phyloP scores from a whole-genome alignment of 805 yeast genomes.

The Torulaspora delbrueckii region DNA sequence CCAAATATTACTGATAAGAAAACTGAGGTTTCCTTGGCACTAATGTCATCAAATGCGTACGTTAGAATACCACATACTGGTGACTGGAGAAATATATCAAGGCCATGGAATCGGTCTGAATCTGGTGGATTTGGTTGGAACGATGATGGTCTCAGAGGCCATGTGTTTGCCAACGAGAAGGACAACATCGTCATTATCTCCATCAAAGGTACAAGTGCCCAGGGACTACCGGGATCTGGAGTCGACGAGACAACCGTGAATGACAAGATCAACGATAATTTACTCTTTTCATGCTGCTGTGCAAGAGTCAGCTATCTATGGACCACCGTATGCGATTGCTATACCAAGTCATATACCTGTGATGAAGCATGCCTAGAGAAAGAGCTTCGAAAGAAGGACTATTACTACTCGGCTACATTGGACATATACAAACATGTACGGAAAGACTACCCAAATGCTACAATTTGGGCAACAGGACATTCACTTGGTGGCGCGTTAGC shows the following conservation, averaged over 20 bases:
- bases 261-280: slow-evolving; percentile 83
- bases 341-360: slow-evolving; percentile 76
- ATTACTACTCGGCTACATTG: slow-evolving; percentile 75
- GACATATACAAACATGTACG: slow-evolving; percentile 74
- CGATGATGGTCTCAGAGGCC: slow-evolving; percentile 81
- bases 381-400: slow-evolving; percentile 66
- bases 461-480: slow-evolving; percentile 92
- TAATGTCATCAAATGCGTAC: slow-evolving; percentile 88
- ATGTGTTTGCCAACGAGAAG: slow-evolving; percentile 66
- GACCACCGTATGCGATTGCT: slow-evolving; percentile 95
- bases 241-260: slow-evolving; percentile 71
- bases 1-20: slow-evolving; percentile 76
- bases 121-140: slow-evolving; percentile 81
- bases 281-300: slow-evolving; percentile 92
- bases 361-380: slow-evolving; percentile 80
- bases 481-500: slow-evolving; percentile 90
- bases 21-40: slow-evolving; percentile 70
- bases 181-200: slow-evolving; percentile 65
- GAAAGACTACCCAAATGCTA: slow-evolving; percentile 57
- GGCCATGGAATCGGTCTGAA: slow-evolving; percentile 50
- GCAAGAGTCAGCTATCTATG: slow-evolving; percentile 87
- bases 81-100: slow-evolving; percentile 79
- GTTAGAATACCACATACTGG: slow-evolving; percentile 70
- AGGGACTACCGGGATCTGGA: slow-evolving; percentile 68
- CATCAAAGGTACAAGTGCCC: slow-evolving; percentile 89